These are phyloP conservation scores for Paecilomyces fulvus DNA, from an alignment of 2,329 filamentous ascomycete genomes.

Conservation along the genomic window DNA sequence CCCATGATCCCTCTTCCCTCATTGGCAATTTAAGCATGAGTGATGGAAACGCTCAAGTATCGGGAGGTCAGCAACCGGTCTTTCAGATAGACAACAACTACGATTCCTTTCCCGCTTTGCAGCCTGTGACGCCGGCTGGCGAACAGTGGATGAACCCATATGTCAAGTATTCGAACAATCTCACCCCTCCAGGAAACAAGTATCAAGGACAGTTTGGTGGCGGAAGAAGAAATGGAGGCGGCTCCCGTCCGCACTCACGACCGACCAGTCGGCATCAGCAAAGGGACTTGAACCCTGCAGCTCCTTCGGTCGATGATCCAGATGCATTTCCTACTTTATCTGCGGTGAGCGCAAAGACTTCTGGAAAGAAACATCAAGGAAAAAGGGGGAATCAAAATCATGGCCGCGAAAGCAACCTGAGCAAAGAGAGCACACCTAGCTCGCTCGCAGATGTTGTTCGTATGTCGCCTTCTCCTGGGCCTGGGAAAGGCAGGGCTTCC, in stretches of 20 bases:
- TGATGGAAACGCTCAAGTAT: constrained; percentile 40
- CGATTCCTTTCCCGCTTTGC: constrained; percentile 73
- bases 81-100: constrained; percentile 71
- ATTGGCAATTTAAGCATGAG: constrained; percentile 73
- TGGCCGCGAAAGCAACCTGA: constrained; percentile 47
- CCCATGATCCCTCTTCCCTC: constrained; percentile 82
- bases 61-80: constrained; percentile 52
- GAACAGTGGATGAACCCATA: constrained; percentile 51
- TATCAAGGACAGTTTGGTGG: constrained; percentile 15
- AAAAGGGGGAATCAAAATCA: constrained; percentile 82
- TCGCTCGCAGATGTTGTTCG: constrained; percentile 91
- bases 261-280: constrained; percentile 74
- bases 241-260: constrained; percentile 65
- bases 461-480: constrained; percentile 80
- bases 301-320: constrained; percentile 79
- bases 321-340: constrained; percentile 91
- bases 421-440: constrained; percentile 62
- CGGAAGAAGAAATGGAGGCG: constrained; percentile 40
- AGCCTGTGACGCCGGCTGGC: constrained; percentile 48
- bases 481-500: constrained; percentile 45
- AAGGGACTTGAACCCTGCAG: constrained; percentile 53
- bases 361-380: constrained; percentile 81
- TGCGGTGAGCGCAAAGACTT: constrained; percentile 60
- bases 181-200: constrained; percentile 40
- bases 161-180: constrained; percentile 37